Evolutionary conservation across 495 filamentous ascomycete genomes (phyloP), one percentile per base, ranked within the genome.

Genomic region (Hypoxylon perforatum): DNA sequence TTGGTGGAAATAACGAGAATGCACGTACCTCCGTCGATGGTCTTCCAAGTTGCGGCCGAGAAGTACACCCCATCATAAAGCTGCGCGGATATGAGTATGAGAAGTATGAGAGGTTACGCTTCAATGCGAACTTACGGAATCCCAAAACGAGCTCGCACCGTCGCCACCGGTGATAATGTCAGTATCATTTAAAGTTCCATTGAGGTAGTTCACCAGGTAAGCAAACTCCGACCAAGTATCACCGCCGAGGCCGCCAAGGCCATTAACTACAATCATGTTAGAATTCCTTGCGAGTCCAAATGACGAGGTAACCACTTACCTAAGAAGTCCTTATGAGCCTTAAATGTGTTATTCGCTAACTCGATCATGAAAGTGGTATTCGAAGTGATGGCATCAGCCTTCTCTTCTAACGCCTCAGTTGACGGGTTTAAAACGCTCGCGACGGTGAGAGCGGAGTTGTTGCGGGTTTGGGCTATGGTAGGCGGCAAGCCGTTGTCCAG

Each of bases 1-100:
- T 47, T 47, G 47, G 11, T 6, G 33, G 10, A n/a, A 23, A 44
- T 14, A 22, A 54, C 6, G 14, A 17, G 46, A 12, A 50, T 19
- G 18, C 6, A 36, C 59, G 11, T 51, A 64, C 76, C 77, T 70
- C 88, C 85, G 61, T 91, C 85, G 60, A 91, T 91, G 3, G 89
- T 91, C 30, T 73, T 78, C 85, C 86, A 91, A 3, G 77, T 74
- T 0, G 84, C 83, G 0, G 87, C 86, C 5, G 68, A 66, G 70
- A 91, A 91, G 65, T 90, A 90, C 14, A 84, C 77, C 65, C 74
- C 65, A 52, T 89, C 78, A 73, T 84, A 83, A 22, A 81, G 66
- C 66, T 72, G 48, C n/a, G n/a, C n/a, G 28, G 7, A 33, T 1
- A 45, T 46, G 14, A 14, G 48, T 63, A 28, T 28, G 25, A 28